These are phyloP conservation scores for Decorospora gaudefroyi DNA, from an alignment of 2,329 filamentous ascomycete genomes.

Conservation along the genomic window DNA sequence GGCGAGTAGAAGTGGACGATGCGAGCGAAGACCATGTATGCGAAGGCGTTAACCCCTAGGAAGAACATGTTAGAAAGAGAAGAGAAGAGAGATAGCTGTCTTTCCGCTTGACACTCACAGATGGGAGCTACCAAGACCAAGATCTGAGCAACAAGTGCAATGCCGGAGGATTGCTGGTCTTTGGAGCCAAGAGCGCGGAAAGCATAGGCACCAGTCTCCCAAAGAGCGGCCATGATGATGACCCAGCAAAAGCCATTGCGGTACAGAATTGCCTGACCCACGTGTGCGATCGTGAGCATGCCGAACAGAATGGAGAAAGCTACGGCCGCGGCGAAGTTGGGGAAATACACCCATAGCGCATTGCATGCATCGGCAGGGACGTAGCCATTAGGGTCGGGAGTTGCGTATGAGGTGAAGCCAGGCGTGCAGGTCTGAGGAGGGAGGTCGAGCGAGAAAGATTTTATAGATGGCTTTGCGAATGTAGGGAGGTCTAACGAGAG, in stretches of 20 bases:
- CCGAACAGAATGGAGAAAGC: slow-evolving; percentile 28
- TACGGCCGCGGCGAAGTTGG: slow-evolving; percentile 27
- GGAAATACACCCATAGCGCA: slow-evolving; percentile 26
- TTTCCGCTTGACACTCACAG: slow-evolving; percentile 19
- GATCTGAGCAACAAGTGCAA: slow-evolving; percentile 47
- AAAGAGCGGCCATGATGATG: slow-evolving; percentile 50
- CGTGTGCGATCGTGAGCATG: slow-evolving; percentile 23
- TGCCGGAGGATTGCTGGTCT: slow-evolving; percentile 44
- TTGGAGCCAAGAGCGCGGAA: slow-evolving; percentile 49
- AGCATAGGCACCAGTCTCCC: slow-evolving; percentile 51
- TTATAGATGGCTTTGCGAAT: slow-evolving; percentile 15
- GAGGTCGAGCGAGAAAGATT: slow-evolving; percentile 16
- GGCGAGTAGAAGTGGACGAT: slow-evolving; percentile 47
- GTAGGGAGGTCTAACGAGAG: slow-evolving; percentile 18
- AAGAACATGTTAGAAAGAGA: slow-evolving; percentile 15
- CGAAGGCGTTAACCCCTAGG: slow-evolving; percentile 53
- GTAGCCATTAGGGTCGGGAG: slow-evolving; percentile 27
- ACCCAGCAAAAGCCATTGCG: slow-evolving; percentile 49
- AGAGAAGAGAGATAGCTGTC: slow-evolving; percentile 5
- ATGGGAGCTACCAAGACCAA: slow-evolving; percentile 53
- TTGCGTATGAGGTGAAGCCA: slow-evolving; percentile 20
- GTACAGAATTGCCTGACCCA: slow-evolving; percentile 24
- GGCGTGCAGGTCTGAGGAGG: slow-evolving; percentile 21
- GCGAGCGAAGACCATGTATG: slow-evolving; percentile 49
- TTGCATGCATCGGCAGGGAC: slow-evolving; percentile 28